Evolutionary conservation across 768 basidiomycete genomes (phyloP), one percentile per base, ranked within the genome.

Genomic region (Tephrocybe sp.): DNA sequence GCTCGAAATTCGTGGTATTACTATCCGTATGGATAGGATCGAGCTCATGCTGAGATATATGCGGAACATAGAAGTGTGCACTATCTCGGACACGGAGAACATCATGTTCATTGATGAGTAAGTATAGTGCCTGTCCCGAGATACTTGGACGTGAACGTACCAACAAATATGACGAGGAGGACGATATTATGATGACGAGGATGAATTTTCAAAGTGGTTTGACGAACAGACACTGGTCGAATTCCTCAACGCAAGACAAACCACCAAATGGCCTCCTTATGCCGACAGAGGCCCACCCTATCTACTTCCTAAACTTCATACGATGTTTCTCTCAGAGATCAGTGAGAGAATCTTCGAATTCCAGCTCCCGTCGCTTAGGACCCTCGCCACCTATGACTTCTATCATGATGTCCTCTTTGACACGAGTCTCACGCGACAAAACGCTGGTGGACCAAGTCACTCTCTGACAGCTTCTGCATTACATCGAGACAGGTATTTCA

Each of bases 41-140:
- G 47, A 48, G 13, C 39, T 33, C 38, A 40, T 48, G 47, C 12
- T 48, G 16, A 11, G 47, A 19, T 48, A 48, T 30, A 31, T 48
- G 47, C 2, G 2, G 1, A 10, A 30, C 0, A 38, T 48, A 3
- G 47, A 48, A 19, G 47, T 10, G 14, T 39, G 23, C 30, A 12
- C 3, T 13, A 48, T 48, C 8, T 40, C 11, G 2, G 14, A 48
- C n/a, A 32, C 30, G n/a, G 0, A 13, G n/a, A n/a, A 5, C 13
- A 17, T 17, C 13, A 3, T 32, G 4, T 6, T 13, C 17, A 14
- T 2, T n/a, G 10, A 10, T 10, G 17, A 36, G 14, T 14, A 36
- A n/a, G n/a, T n/a, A n/a, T n/a, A n/a, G n/a, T 14, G 13, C 4
- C 35, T 3, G 35, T 3, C 35, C 14, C 35, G 11, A 36, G 4